A percentile compares a stretch with the other conserved stretches of the same genome.
Conservation (phyloP, 768 basidiomycete genomes). For the Boletus pseudopeckii region DNA sequence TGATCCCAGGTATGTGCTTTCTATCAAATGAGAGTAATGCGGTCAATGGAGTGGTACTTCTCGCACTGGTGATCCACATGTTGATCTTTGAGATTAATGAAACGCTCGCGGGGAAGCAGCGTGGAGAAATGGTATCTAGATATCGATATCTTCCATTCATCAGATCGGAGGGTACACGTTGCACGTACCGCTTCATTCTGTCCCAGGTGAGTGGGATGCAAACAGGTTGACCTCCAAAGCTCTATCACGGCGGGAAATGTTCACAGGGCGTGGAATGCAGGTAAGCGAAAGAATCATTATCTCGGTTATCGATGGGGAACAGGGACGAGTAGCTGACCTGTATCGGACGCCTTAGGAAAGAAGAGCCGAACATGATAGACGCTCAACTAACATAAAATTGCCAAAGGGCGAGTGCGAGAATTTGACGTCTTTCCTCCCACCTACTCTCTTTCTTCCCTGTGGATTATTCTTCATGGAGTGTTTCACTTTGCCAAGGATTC, state of each 20-base stretch:
- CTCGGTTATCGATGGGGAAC: not conserved
- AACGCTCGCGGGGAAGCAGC: not conserved
- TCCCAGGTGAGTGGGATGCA: not conserved
- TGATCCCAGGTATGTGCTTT: not conserved
- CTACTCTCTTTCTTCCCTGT: not conserved
- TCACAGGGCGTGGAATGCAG: not conserved
- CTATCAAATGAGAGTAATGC: not conserved
- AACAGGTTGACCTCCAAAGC: not conserved
- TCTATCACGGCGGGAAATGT: not conserved
- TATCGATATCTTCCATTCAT: not conserved
- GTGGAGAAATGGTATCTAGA: not conserved
- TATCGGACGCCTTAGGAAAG: not conserved
- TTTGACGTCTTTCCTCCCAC: not conserved
- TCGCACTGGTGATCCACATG: not conserved
- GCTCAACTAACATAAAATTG: not conserved
- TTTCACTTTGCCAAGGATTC: not conserved
- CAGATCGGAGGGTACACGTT: not conserved
- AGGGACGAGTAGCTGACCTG: not conserved
- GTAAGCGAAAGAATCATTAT: constrained; percentile 10
- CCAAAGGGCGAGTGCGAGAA: not conserved
- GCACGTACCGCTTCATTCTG: not conserved
- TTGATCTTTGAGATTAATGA: not conserved
- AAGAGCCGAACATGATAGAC: not conserved
- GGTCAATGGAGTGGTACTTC: not conserved
- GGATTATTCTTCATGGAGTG: no score